phyloP scores from a whole-genome alignment of 805 yeast species.

The Candida piceae region DNA sequence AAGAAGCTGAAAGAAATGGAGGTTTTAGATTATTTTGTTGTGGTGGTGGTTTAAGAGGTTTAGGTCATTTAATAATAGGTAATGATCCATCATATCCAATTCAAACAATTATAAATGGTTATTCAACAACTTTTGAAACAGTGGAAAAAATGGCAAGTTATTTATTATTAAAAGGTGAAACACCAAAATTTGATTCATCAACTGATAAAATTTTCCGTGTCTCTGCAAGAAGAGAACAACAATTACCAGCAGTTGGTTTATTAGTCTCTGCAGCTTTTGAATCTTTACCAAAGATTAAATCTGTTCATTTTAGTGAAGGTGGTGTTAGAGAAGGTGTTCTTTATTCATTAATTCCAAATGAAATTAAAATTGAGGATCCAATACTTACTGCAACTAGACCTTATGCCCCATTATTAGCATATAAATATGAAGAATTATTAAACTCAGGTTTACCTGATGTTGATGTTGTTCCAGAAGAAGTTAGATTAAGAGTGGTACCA shows the following conservation, averaged over 20 bases:
- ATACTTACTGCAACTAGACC: constrained; percentile 63
- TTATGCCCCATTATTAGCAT: constrained; percentile 62
- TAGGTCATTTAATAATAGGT: constrained; percentile 55
- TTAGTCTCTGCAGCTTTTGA: constrained; percentile 59
- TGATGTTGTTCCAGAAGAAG: constrained; percentile 51
- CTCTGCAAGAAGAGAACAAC: constrained; percentile 59
- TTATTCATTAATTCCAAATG: constrained; percentile 54
- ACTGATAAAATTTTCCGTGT: constrained; percentile 52
- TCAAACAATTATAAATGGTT: constrained; percentile 67
- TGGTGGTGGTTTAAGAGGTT: constrained; percentile 72
- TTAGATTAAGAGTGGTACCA: constrained; percentile 55
- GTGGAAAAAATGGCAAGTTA: constrained; percentile 48
- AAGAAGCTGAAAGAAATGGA: constrained; percentile 48
- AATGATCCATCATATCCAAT: constrained; percentile 55
- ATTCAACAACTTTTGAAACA: constrained; percentile 50
- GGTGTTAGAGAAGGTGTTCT: constrained; percentile 75
- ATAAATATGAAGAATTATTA: constrained; percentile 49
- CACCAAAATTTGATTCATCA: constrained; percentile 34
- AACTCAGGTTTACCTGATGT: constrained; percentile 51
- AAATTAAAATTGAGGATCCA: constrained; percentile 63
- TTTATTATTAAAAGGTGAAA: constrained; percentile 41
- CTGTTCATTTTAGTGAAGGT: constrained; percentile 68
- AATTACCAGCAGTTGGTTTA: constrained; percentile 65
- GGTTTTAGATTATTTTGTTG: constrained; percentile 63
- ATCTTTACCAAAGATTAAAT: constrained; percentile 53